phyloP scores from a whole-genome alignment of 2,329 filamentous ascomycete genomes.

The Pyrenophora tritici-repentis region DNA sequence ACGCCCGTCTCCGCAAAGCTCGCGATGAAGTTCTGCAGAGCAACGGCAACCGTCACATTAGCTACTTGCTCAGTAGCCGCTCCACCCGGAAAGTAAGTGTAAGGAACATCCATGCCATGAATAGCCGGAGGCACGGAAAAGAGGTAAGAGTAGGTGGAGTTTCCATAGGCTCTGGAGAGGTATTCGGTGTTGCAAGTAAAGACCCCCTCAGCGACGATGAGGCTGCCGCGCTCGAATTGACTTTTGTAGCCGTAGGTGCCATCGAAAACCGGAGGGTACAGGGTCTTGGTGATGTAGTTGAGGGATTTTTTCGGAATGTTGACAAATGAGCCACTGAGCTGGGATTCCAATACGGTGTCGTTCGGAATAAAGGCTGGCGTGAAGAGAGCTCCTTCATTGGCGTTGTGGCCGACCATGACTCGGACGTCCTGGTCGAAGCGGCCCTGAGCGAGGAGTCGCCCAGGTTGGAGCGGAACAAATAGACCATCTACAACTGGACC shows the following conservation, averaged over 20 bases:
- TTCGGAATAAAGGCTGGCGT: constrained; percentile 47
- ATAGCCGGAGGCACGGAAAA: constrained; percentile 59
- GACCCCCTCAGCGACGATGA: constrained; percentile 51
- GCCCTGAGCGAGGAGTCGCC: constrained; percentile 44
- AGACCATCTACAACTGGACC: constrained; percentile 44
- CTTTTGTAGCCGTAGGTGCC: constrained; percentile 55
- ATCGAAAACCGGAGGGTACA: constrained; percentile 58
- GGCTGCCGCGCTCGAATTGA: constrained; percentile 50
- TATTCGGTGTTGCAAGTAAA: constrained; percentile 61
- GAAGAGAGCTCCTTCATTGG: constrained; percentile 53
- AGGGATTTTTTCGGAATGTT: constrained; percentile 40
- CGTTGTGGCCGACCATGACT: constrained; percentile 51
- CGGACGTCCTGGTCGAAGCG: constrained; percentile 44
- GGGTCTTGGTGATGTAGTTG: constrained; percentile 49
- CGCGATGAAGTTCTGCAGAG: constrained; percentile 54
- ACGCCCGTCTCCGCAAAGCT: constrained; percentile 49
- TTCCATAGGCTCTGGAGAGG: constrained; percentile 53
- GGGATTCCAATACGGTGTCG: constrained; percentile 32
- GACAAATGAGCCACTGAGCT: constrained; percentile 35
- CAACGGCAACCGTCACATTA: constrained; percentile 48
- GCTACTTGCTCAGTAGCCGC: constrained; percentile 17
- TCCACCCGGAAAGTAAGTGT: constrained; percentile 58
- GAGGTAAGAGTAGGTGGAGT: constrained; percentile 57
- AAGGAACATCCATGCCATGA: constrained; percentile 59
- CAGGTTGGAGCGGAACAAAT: constrained; percentile 40